These are phyloP conservation scores for Magnusiomyces magnusii DNA, from an alignment of 1,139 yeast species.

Conservation along the genomic window DNA sequence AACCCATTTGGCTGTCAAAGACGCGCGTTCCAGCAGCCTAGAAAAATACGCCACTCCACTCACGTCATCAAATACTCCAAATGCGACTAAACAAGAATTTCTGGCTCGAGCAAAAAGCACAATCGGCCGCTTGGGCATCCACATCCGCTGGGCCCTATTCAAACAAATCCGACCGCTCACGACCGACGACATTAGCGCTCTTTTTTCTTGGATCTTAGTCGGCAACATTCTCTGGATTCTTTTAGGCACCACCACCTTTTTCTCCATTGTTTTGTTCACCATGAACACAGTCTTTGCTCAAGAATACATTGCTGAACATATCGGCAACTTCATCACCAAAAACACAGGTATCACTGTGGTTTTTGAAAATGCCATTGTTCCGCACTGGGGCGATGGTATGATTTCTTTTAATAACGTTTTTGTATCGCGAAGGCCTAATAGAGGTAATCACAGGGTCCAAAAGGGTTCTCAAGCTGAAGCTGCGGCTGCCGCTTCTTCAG, in stretches of 20 bases:
- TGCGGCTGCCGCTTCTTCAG: constrained; percentile 35
- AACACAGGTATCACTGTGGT: constrained; percentile 83
- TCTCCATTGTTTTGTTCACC: constrained; percentile 68
- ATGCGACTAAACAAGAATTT: constrained; percentile 42
- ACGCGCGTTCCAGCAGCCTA: too few species aligned
- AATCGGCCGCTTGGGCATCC: constrained; percentile 45
- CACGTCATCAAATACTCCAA: not conserved
- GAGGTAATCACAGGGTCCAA: constrained; percentile 34
- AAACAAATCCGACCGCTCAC: constrained; percentile 64
- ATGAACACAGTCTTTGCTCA: constrained; percentile 85
- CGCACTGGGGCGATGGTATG: constrained; percentile 87
- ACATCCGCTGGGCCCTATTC: constrained; percentile 64
- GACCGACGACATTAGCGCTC: constrained; percentile 81
- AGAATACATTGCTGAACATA: constrained; percentile 70
- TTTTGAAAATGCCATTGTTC: constrained; percentile 91
- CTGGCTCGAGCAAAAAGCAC: constrained; percentile 45
- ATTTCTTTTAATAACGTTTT: constrained; percentile 79
- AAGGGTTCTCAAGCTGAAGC: constrained; percentile 75
- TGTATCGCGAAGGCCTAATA: constrained; percentile 71
- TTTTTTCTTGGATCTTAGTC: constrained; percentile 83
- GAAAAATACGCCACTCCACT: too few species aligned
- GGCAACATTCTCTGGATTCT: constrained; percentile 74
- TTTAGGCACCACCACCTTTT: constrained; percentile 84
- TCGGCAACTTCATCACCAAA: constrained; percentile 77
- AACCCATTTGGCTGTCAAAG: too few species aligned